Base-by-base conservation (phyloP, 768 basidiomycete genomes). In the Rhizopogon roseolus region DNA sequence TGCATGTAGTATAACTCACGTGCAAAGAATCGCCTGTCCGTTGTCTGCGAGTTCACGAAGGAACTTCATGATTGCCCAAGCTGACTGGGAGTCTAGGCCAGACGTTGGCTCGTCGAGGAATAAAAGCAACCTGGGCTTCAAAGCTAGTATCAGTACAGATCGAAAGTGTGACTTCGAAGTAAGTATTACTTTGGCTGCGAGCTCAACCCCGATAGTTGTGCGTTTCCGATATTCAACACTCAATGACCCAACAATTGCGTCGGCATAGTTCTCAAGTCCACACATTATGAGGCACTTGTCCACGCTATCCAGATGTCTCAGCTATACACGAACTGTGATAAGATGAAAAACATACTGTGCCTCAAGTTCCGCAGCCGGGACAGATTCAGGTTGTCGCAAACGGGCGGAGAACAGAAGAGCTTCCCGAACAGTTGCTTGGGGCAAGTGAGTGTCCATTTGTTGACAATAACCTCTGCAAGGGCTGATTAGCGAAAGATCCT, bases 391-490 rank as follows among this genome's bases (percentile, higher is more conserved):
- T 64, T 93, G 92, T 34, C 91, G 85, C 34, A 93, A 73, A 49
- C 78, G 81, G 3, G 91, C 92, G 1, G 90, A 93, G 70, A 91
- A 87, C 39, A 81, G 69, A 8, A 94, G 72, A 1, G 91, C 90
- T 62, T 94, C 90, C 27, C 88, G 80, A 13, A 94, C 90, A 6
- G 90, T 93, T 2, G 82, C 70, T 7, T 84, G 82, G 25, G 82
- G 78, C 17, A 87, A 76, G 69, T 94, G 93, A 0, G 84, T 86
- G 60, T 92, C 90, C 76, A 81, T 81, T 64, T 96, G 93, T 62
- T 95, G 91, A 55, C 85, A 87, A 62, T 90, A 93, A 0, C 88
- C 90, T 43, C 82, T 85, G 34, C 7, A 54, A 40, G 17, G 3
- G 11, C 5, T 10, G 4, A 37, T 55, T 14, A 40, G 7, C n/a